phyloP scores from a whole-genome alignment of 345 rosid genomes.

The Acer campestre region DNA sequence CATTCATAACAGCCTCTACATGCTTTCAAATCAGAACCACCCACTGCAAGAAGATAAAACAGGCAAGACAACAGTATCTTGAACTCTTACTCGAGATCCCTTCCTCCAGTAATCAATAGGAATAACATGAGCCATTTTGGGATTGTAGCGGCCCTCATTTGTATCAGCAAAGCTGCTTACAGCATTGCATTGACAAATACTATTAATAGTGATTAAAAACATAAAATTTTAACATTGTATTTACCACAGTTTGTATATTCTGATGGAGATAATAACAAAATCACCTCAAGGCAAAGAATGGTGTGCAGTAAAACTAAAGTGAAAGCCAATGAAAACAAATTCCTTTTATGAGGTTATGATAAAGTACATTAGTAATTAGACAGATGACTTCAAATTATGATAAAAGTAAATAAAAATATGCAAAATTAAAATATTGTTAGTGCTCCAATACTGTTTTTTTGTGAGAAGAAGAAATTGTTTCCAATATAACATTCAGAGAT shows the following conservation, averaged over 20 bases:
- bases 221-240: neutral
- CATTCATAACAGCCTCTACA: constrained; percentile 81
- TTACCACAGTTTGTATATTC: neutral
- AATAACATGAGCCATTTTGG: constrained; percentile 77
- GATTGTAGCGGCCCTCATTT: constrained; percentile 96
- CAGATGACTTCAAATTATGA: neutral
- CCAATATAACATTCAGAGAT: too few relatives aligned
- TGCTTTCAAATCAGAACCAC: constrained; percentile 85
- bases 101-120: constrained; percentile 94
- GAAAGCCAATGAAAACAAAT: neutral
- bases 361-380: neutral
- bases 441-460: neutral
- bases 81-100: constrained; percentile 82
- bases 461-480: neutral
- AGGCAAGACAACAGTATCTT: constrained; percentile 16
- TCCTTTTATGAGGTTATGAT: neutral
- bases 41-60: constrained; percentile 62
- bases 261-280: neutral
- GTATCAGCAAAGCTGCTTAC: constrained; percentile 90
- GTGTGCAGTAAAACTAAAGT: neutral
- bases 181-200: constrained; percentile 7
- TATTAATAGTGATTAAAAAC: neutral
- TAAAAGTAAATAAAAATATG: neutral
- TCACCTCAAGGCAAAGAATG: neutral
- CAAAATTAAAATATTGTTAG: neutral